These are phyloP conservation scores for Ascoidea rubescens DNA, from an alignment of 805 yeast species.

Conservation along the genomic window DNA sequence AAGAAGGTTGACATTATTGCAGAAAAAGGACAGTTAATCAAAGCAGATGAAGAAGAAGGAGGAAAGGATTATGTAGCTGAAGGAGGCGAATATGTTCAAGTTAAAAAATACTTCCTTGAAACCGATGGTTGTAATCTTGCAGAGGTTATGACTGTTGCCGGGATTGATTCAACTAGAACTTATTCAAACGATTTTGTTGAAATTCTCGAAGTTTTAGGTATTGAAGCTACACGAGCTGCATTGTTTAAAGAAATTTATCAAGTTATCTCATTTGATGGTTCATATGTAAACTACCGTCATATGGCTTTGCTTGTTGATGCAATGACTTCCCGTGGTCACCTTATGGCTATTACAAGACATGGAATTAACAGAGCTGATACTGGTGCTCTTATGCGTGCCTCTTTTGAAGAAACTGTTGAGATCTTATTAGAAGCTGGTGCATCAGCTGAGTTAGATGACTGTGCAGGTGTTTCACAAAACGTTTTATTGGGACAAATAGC, in stretches of 20 bases:
- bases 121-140: conserved; percentile 96
- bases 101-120: conserved; percentile 96
- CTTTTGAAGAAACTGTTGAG: conserved; percentile 98
- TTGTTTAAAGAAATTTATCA: conserved; percentile 88
- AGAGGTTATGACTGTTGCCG: conserved; percentile 89
- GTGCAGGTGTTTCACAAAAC: conserved; percentile 97
- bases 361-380: conserved; percentile 98
- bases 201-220: conserved; percentile 87
- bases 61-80: conserved; percentile 52
- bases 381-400: conserved; percentile 98
- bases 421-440: conserved; percentile 97
- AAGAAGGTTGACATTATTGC: background rate
- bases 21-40: conserved; percentile 22
- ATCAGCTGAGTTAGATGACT: conserved; percentile 92
- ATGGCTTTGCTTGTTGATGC: conserved; percentile 96
- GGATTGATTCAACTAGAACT: conserved; percentile 82
- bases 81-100: conserved; percentile 77
- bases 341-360: conserved; percentile 98
- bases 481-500: conserved; percentile 97
- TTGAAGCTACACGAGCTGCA: conserved; percentile 95
- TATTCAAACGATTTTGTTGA: conserved; percentile 97
- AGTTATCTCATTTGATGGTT: conserved; percentile 99
- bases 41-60: conserved; percentile 77
- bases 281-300: conserved; percentile 96
- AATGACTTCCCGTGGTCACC: conserved; percentile 96